Base-by-base conservation (phyloP, 805 yeast genomes). In the Brettanomyces custersianus region DNA sequence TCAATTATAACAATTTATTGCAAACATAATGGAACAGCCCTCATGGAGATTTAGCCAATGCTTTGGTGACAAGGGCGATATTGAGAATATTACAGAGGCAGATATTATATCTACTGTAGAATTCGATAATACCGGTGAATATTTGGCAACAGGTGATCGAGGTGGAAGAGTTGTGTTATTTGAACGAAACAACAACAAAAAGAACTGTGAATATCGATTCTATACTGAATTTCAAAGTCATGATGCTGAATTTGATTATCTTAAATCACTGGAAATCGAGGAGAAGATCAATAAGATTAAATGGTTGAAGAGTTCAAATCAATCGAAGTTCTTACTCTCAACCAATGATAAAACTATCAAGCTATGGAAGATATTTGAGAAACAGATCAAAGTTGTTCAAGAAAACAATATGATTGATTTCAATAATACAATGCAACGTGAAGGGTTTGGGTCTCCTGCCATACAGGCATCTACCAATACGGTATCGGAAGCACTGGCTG, bases 301-400 rank as follows among this genome's bases (percentile, higher is more conserved):
- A 62, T 92, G 99, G 99, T 74, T 94, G 52, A 77, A 74, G 49
- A 77, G 94, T 43, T 78, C 81, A 34, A 90, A 87, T 61, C 79
- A 80, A 53, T 84, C 96, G n/a, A 90, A 88, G 54, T 86, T 84
- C 53, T 65, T 92, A 48, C 69, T 92, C 46, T 78, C 90, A 22
- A 87, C 99, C 22, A 92, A 92, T 59, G 98, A 92, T 65, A 92
- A 92, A 63, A 92, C 99, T n/a, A 87, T 92, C 55, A 92, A 92
- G 66, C 72, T 92, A 43, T 92, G 99, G 99, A 92, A 92, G 60
- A 74, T 92, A 32, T 81, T 78, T 65, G 96, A 88, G 59, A 84
- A 87, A 56, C 85, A 83, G 51, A 81, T 92, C 47, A 85, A 85
- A 60, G 73, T 92, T 56, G 98, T 92, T 17, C 73, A 88, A 34